phyloP scores from a whole-genome alignment of 768 basidiomycete genomes.

The Melanogaster broomeanus region DNA sequence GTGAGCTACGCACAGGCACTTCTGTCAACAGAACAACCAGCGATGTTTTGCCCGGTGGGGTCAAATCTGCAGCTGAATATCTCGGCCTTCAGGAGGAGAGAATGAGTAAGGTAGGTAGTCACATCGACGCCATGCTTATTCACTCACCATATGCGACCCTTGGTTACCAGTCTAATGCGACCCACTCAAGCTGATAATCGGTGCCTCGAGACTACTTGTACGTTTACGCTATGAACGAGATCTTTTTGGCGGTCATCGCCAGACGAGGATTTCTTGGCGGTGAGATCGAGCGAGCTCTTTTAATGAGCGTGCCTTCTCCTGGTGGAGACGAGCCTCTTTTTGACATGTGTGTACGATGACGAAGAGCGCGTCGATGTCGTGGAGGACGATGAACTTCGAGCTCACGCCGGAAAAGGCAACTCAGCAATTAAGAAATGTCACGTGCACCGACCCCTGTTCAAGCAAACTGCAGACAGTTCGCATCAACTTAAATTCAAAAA shows the following conservation, averaged over 20 bases:
- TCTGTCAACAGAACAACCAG: slow-evolving; percentile 88
- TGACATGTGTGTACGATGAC: slow-evolving; percentile 51
- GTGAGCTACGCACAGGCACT: slow-evolving; percentile 71
- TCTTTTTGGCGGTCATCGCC: slow-evolving; percentile 76
- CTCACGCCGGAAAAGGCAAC: background rate
- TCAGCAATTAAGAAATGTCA: background rate
- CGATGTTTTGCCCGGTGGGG: slow-evolving; percentile 91
- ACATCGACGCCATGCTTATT: background rate
- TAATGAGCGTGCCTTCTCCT: slow-evolving; percentile 55
- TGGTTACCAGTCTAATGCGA: no score
- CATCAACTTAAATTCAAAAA: background rate
- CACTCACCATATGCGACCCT: slow-evolving; percentile 81
- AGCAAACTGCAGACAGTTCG: no score
- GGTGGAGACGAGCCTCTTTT: slow-evolving; percentile 69
- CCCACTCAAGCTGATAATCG: slow-evolving; percentile 88
- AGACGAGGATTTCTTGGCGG: slow-evolving; percentile 65
- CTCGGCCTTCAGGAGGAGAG: slow-evolving; percentile 61
- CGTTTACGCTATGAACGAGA: slow-evolving; percentile 80
- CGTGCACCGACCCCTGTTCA: background rate
- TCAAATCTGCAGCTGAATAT: slow-evolving; percentile 93
- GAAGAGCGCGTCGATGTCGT: background rate
- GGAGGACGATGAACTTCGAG: background rate
- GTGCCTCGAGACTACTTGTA: slow-evolving; percentile 89
- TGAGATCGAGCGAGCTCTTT: slow-evolving; percentile 55
- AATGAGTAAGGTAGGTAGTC: background rate